A percentile compares a stretch with the other conserved stretches of the same genome.
Evolutionary conservation across 176 grass and related monocot genomes (phyloP).

Genomic region (Juncus effusus): DNA sequence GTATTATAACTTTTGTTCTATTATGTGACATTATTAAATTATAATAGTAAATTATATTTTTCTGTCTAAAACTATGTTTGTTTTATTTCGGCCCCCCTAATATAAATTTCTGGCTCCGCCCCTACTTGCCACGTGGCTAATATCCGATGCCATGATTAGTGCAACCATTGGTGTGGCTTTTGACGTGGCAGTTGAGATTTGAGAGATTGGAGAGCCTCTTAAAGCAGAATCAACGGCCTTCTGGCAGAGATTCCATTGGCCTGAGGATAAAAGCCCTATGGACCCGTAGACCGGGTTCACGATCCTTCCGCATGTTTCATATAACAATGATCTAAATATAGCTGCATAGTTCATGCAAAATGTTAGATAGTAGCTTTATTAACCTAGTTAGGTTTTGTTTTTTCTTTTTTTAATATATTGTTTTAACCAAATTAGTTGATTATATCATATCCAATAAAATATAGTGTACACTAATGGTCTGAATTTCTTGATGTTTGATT

Average conservation of each 20-base stretch:
- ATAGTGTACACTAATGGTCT: too few species aligned
- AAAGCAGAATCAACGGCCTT: conserved; percentile 44
- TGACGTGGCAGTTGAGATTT: conserved; percentile 3
- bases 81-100: too few species aligned
- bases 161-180: background rate
- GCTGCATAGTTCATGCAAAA: conserved; percentile 14
- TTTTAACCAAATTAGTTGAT: too few species aligned
- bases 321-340: conserved; percentile 50
- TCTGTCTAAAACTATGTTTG: too few species aligned
- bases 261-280: conserved; percentile 47
- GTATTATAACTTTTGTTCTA: too few species aligned
- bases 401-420: too few species aligned
- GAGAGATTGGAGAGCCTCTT: conserved; percentile 21
- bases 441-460: too few species aligned
- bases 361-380: too few species aligned
- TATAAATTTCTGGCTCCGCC: too few species aligned
- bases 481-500: too few species aligned
- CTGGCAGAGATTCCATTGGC: conserved; percentile 51
- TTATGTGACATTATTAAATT: conserved; percentile 8
- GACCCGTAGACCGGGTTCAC: conserved; percentile 56
- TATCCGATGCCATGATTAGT: conserved; percentile 30
- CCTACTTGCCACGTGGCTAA: conserved; percentile 46
- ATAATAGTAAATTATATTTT: background rate
- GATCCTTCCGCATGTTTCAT: conserved; percentile 59
- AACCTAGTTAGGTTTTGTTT: too few species aligned